Percentiles rank a stretch among this genome's conserved stretches.
phyloP scores from a whole-genome alignment of 192 early-diverging fungal species.

The Rhizoclosmatium globosum region DNA sequence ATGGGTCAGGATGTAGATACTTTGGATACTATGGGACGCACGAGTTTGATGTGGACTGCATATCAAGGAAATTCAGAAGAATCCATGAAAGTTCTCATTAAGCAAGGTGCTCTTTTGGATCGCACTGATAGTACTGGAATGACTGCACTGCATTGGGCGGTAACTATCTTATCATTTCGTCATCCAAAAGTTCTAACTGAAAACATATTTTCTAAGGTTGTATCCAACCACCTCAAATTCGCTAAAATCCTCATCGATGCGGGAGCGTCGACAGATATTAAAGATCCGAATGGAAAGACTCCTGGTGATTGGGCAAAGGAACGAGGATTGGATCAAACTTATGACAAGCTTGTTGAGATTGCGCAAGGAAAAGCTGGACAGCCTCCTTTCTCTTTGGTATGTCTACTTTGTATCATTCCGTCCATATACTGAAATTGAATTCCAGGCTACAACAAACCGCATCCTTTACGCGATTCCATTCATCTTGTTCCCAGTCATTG shows the following conservation, averaged over 20 bases:
- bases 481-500: constrained; percentile 63
- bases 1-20: constrained; percentile 77
- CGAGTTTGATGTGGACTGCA: constrained; percentile 94
- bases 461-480: constrained; percentile 78
- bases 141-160: constrained; percentile 92
- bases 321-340: constrained; percentile 50
- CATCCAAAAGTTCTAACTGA: not conserved
- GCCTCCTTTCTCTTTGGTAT: constrained; percentile 17
- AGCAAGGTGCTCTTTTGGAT: constrained; percentile 73
- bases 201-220: constrained; percentile 30
- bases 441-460: constrained; percentile 68
- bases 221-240: constrained; percentile 59
- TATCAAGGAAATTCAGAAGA: constrained; percentile 83
- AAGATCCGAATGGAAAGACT: constrained; percentile 81
- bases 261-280: constrained; percentile 70
- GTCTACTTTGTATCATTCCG: not conserved
- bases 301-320: constrained; percentile 84
- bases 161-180: constrained; percentile 48
- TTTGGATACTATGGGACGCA: constrained; percentile 79
- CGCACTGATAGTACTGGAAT: constrained; percentile 75
- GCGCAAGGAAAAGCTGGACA: not conserved
- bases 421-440: constrained; percentile 1
- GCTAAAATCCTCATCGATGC: constrained; percentile 75
- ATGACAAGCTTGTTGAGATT: constrained; percentile 41
- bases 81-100: constrained; percentile 74